Conservation (phyloP, 164 flowering plant species). For the Vitis rupestris region DNA sequence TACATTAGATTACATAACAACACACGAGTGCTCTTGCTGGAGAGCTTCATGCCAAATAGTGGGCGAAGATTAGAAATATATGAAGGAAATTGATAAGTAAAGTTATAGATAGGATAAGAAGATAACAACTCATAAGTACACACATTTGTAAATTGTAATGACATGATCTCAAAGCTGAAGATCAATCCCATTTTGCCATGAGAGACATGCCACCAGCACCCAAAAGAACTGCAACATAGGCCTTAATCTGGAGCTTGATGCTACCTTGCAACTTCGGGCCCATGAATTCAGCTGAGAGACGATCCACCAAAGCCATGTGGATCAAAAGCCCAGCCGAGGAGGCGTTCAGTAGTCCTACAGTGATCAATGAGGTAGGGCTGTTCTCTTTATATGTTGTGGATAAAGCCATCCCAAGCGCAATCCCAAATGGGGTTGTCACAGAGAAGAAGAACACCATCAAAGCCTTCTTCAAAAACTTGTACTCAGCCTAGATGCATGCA, state of each 20-base stretch:
- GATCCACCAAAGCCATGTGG: constrained; percentile 57
- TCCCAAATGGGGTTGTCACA: constrained; percentile 48
- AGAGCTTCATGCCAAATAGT: too few species aligned
- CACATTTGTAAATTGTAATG: too few species aligned
- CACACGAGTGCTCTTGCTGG: too few species aligned
- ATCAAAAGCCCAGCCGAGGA: constrained; percentile 44
- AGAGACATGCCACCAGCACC: constrained; percentile 54
- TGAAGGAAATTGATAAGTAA: too few species aligned
- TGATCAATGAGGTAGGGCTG: constrained; percentile 33
- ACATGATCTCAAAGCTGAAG: not conserved
- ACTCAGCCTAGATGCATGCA: constrained; percentile 31
- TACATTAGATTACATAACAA: too few species aligned
- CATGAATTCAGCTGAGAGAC: constrained; percentile 49
- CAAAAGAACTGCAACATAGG: constrained; percentile 35
- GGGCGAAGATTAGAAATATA: too few species aligned
- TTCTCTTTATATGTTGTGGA: constrained; percentile 43
- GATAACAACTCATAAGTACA: too few species aligned
- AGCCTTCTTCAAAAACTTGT: constrained; percentile 25
- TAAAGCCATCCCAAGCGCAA: constrained; percentile 37
- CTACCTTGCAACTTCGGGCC: constrained; percentile 36
- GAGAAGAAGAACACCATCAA: constrained; percentile 54
- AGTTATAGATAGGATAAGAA: too few species aligned
- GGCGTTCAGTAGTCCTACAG: constrained; percentile 43
- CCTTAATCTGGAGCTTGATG: constrained; percentile 37
- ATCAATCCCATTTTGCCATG: constrained; percentile 47